Percentiles rank a stretch among this genome's conserved stretches.
These are phyloP conservation scores for Sporobolomyces phaffii DNA, from an alignment of 768 basidiomycete genomes.

Conservation along the genomic window DNA sequence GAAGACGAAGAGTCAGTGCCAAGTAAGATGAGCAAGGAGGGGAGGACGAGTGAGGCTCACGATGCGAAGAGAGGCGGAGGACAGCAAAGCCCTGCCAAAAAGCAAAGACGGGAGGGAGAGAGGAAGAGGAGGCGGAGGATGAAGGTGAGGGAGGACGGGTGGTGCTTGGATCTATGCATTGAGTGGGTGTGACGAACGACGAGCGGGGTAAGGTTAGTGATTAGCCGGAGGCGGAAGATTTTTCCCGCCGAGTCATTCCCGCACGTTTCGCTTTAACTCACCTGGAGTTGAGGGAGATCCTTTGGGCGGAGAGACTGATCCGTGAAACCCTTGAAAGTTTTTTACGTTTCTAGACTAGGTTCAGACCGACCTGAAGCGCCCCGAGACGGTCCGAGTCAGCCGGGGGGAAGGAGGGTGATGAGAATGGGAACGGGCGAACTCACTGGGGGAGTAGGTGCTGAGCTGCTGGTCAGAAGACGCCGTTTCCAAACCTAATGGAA, in stretches of 20 bases:
- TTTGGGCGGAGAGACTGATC: background rate
- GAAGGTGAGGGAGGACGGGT: no score
- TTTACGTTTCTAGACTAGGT: slow-evolving; percentile 1
- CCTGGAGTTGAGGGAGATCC: slow-evolving; percentile 1
- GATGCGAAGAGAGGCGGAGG: slow-evolving; percentile 26
- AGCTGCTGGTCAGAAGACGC: slow-evolving; percentile 1
- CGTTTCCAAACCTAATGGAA: slow-evolving; percentile 23
- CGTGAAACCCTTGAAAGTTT: slow-evolving; percentile 2
- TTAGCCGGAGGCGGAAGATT: no score
- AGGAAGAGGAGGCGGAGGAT: background rate
- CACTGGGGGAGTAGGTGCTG: background rate
- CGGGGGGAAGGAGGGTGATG: no score
- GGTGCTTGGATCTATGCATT: background rate
- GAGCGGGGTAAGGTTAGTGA: no score
- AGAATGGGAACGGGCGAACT: background rate
- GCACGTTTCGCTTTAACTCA: slow-evolving; percentile 4
- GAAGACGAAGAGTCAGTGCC: no score
- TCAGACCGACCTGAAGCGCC: no score
- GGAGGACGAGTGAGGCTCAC: background rate
- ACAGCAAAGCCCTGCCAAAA: slow-evolving; percentile 33
- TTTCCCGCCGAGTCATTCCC: background rate
- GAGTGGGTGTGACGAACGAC: no score
- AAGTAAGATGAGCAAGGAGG: no score
- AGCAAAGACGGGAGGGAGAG: background rate
- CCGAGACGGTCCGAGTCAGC: no score